Conservation (phyloP, 2,329 filamentous ascomycete genomes). For the Camillea tinctor region DNA sequence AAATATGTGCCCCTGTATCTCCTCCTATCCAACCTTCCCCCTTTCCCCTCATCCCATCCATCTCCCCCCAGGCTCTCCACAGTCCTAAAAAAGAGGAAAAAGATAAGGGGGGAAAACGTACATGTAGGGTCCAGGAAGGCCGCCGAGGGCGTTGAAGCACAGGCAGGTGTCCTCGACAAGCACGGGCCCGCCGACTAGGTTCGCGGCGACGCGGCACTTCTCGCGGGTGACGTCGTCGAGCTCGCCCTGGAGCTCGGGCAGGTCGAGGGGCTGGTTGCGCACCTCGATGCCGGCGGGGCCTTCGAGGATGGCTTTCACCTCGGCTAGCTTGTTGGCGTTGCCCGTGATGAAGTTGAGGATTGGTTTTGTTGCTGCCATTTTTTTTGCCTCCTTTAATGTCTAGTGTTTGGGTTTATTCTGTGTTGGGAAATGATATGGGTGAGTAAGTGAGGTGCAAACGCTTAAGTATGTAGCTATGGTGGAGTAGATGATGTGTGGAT, state of each 20-base stretch:
- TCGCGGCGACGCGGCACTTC: constrained; percentile 82
- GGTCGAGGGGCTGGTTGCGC: constrained; percentile 71
- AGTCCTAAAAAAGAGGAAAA: neutral
- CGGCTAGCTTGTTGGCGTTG: constrained; percentile 89
- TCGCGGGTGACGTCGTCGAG: constrained; percentile 88
- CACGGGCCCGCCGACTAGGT: constrained; percentile 71
- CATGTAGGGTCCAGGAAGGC: constrained; percentile 97
- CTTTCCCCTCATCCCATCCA: neutral
- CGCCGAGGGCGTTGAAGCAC: constrained; percentile 85
- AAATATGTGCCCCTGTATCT: neutral
- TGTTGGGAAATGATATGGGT: neutral
- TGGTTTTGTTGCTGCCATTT: constrained; percentile 35
- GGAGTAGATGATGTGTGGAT: too few species aligned
- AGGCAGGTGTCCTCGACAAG: constrained; percentile 95
- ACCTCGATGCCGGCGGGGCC: constrained; percentile 63
- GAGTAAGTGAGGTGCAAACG: neutral
- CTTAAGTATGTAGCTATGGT: too few species aligned
- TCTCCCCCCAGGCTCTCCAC: neutral
- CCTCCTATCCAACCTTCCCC: neutral
- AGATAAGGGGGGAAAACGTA: constrained; percentile 43
- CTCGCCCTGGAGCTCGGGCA: constrained; percentile 87
- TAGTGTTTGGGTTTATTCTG: neutral
- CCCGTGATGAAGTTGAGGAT: constrained; percentile 90
- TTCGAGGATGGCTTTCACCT: constrained; percentile 85
- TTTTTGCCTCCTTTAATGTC: constrained; percentile 35